Evolutionary conservation across 202 grass and related monocot species (phyloP).

Genomic region (Sporobolus alterniflorus): DNA sequence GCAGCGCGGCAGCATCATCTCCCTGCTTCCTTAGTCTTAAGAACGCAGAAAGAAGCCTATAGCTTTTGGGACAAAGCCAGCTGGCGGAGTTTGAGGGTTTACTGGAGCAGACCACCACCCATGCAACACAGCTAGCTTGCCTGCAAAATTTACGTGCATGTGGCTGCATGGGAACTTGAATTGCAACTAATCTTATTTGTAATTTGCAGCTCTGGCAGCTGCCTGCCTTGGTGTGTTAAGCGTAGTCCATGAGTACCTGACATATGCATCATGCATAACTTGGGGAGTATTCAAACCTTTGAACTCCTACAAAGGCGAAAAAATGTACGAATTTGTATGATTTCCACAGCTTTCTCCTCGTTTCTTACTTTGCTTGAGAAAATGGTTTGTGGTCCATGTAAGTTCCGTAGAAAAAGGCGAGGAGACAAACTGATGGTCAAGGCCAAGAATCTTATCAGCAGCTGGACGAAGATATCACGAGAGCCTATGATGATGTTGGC

Average conservation of each 20-base stretch:
- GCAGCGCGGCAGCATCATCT: background rate
- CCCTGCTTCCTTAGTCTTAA: background rate
- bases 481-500: slow-evolving; percentile 42
- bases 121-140: slow-evolving; percentile 9
- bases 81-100: slow-evolving; percentile 32
- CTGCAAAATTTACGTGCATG: slow-evolving; percentile 32
- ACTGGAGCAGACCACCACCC: slow-evolving; percentile 31
- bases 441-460: slow-evolving; percentile 18
- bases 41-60: slow-evolving; percentile 11
- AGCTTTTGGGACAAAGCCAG: slow-evolving; percentile 41
- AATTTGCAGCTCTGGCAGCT: background rate
- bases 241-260: slow-evolving; percentile 19
- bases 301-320: slow-evolving; percentile 50
- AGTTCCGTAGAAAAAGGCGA: slow-evolving; percentile 27
- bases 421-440: slow-evolving; percentile 45
- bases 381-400: slow-evolving; percentile 49
- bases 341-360: slow-evolving; percentile 28
- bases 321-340: slow-evolving; percentile 34
- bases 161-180: slow-evolving; percentile 60
- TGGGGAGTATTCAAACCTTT: slow-evolving; percentile 41
- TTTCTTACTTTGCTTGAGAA: slow-evolving; percentile 18
- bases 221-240: background rate
- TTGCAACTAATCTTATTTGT: slow-evolving; percentile 35
- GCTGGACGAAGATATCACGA: slow-evolving; percentile 37
- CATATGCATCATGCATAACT: slow-evolving; percentile 7